Base-by-base conservation (phyloP, 768 basidiomycete genomes). In the Suillus decipiens region DNA sequence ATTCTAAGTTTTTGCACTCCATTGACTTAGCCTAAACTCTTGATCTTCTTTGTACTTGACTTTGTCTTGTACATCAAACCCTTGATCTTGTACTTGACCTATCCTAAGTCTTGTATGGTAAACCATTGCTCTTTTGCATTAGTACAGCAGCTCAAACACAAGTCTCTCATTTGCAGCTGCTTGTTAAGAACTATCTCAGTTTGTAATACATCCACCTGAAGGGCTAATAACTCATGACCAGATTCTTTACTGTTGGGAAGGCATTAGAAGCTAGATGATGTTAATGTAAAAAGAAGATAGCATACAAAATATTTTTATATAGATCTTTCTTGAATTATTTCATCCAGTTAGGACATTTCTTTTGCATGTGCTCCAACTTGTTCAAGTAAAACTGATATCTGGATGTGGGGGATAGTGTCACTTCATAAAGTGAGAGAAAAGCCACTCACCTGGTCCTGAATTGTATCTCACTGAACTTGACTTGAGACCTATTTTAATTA, bases 251-350 rank as follows among this genome's bases (percentile, higher is more conserved):
- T 50, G 43, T n/a, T 45, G n/a, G n/a, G n/a, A n/a, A n/a, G 43
- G 43, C 19, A 45, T 45, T 45, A 45, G 19, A 45, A 45, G n/a
- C n/a, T n/a, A 11, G 3, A 43, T n/a, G 43, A 45, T 45, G n/a
- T 45, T 45, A 45, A 45, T 45, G 19, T 45, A 45, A n/a, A 45
- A 45, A 45, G 43, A 45, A 45, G 7, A 4, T 4, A n/a, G n/a
- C n/a, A 31, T 50, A 50, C 48, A 24, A 50, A 50, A 50, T 45
- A 45, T n/a, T 45, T 19, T 45, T n/a, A 45, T 45, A 45, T 45
- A 45, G 43, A n/a, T 45, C 43, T n/a, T 45, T 45, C 43, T 45
- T 45, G n/a, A 45, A 45, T 45, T 45, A n/a, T 45, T 45, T 45
- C n/a, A 45, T 45, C 43, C 43, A 45, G 43, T 45, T 45, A n/a